phyloP scores from a whole-genome alignment of 2,329 filamentous ascomycete species.

The Venturia pyrina region DNA sequence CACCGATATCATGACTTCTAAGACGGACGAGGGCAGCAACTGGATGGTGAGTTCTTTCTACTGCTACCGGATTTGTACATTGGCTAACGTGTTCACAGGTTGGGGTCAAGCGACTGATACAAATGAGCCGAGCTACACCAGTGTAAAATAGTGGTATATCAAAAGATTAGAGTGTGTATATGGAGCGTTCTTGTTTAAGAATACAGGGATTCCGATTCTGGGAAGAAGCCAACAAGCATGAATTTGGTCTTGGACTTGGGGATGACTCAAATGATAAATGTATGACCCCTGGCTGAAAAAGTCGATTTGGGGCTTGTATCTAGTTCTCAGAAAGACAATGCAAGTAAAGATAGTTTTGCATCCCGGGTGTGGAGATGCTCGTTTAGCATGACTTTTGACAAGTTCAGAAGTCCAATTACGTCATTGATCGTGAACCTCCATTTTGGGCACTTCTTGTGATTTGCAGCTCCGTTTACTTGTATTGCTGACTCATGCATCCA shows the following conservation, averaged over 20 bases:
- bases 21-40: conserved; percentile 38
- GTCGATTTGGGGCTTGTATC: no score
- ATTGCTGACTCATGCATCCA: no score
- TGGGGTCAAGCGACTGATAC: conserved; percentile 29
- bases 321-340: neutral
- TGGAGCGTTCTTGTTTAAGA: neutral
- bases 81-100: conserved; percentile 19
- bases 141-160: neutral
- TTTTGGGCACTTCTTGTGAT: neutral
- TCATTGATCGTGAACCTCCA: neutral
- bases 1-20: conserved; percentile 36
- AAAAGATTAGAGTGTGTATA: neutral
- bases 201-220: neutral
- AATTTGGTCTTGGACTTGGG: neutral
- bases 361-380: no score
- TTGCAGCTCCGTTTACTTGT: no score
- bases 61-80: conserved; percentile 3
- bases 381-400: no score
- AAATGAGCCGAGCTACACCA: conserved; percentile 29
- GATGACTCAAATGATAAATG: neutral
- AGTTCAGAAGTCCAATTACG: neutral
- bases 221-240: neutral
- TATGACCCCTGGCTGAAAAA: neutral
- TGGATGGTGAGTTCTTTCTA: conserved; percentile 36
- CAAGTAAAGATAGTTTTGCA: neutral